Conservation (phyloP, 2,329 filamentous ascomycete species). For the Botrytis hyacinthi region DNA sequence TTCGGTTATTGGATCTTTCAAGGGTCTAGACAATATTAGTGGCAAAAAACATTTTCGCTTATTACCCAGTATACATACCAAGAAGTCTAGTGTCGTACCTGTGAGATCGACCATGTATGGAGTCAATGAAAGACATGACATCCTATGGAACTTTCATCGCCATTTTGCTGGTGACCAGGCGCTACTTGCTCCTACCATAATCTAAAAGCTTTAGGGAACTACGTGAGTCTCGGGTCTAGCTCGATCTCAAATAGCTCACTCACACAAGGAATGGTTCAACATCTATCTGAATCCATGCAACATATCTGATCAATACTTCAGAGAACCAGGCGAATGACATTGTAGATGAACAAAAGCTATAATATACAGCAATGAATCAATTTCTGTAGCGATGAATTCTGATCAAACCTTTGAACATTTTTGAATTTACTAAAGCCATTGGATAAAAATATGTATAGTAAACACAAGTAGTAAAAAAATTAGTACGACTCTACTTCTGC, state of each 20-base stretch:
- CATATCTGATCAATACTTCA: neutral
- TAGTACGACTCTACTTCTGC: too few species aligned
- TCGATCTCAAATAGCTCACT: neutral
- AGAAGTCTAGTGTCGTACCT: neutral
- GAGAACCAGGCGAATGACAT: neutral
- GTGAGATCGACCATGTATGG: neutral
- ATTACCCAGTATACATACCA: neutral
- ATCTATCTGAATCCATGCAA: neutral
- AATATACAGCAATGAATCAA: too few species aligned
- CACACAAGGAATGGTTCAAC: neutral
- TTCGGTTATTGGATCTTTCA: neutral
- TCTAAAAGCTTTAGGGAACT: neutral
- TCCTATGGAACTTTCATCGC: rapidly evolving
- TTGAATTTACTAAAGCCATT: too few species aligned
- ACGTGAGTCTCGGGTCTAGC: neutral
- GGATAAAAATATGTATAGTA: too few species aligned
- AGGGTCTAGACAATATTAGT: neutral
- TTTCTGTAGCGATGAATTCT: neutral
- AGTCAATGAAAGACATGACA: neutral
- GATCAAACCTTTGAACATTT: too few species aligned
- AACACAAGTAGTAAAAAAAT: too few species aligned
- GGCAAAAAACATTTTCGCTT: neutral
- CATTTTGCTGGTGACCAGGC: too few species aligned
- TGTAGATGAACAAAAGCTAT: rapidly evolving
- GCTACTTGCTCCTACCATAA: neutral